Base-by-base conservation (phyloP, 805 yeast species). In the Dipodascopsis tothii region DNA sequence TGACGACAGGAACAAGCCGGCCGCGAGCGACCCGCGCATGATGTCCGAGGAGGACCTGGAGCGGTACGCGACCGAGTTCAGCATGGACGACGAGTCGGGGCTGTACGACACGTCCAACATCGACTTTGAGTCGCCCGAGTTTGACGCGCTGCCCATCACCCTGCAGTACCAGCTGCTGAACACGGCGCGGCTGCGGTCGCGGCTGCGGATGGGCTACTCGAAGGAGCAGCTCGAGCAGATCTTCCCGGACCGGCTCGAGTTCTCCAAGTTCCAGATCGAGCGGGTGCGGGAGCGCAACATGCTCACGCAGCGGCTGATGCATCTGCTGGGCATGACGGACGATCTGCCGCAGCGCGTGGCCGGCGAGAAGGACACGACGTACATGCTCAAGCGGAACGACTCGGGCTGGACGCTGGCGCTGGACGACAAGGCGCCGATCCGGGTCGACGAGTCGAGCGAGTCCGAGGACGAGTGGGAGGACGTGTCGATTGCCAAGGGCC, bases 191-290 rank as follows among this genome's bases (percentile, higher is more conserved):
- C 66, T 87, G 21, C 73, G 86, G 49, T 88, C 96, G 0, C 68
- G 99, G 45, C 72, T 92, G 60, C 78, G 99, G 66, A 81, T 92
- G 95, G 99, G 99, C 1, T 88, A 84, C 58, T 71, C 90, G 0
- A 84, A 87, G 45, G 87, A 84, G n/a, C 96, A 92, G 57, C 68
- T 92, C 28, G 84, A 84, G 52, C 67, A 74, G 3, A 66, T 86
- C 43, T 92, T 90, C 56, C 94, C 96, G 0, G 72, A 84, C 56
- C 77, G 88, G 41, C 72, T 84, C 76, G 96, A 87, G 48, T 92
- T 92, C 57, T 87, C 96, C 16, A 80, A 75, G 55, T 92, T 92
- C 61, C 99, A 92, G 61, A 84, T 92, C 48, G 79, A 84, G 55
- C 84, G 90, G 75, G 97, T 92, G 1, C 83, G 85, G 54, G 86